phyloP scores from a whole-genome alignment of 1,284 basidiomycete genomes.

The Schizopora paradoxa region DNA sequence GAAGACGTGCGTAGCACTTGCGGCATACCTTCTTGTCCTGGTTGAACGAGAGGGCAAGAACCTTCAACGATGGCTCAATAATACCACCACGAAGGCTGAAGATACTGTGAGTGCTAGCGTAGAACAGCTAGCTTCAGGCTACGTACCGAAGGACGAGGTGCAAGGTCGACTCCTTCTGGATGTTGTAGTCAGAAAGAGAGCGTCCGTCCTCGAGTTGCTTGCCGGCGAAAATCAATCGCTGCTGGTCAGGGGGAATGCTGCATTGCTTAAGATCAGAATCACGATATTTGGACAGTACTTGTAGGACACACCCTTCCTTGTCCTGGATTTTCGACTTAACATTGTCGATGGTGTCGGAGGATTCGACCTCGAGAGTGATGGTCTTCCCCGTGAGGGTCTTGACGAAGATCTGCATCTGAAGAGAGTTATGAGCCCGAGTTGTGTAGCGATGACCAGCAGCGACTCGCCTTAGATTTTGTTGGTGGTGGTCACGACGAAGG shows the following conservation, averaged over 20 bases:
- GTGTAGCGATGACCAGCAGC: background rate
- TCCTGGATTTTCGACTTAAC: constrained; percentile 90
- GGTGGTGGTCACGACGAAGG: too few species aligned
- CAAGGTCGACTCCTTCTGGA: constrained; percentile 98
- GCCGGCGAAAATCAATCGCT: constrained; percentile 91
- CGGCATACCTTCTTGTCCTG: constrained; percentile 99
- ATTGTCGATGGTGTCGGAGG: constrained; percentile 93
- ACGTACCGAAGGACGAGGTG: constrained; percentile 91
- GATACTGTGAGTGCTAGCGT: constrained; percentile 1
- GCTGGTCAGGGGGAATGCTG: constrained; percentile 89
- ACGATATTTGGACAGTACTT: too few species aligned
- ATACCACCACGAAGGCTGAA: constrained; percentile 93
- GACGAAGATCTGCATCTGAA: constrained; percentile 88
- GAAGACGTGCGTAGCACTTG: constrained; percentile 99
- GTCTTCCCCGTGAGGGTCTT: constrained; percentile 97
- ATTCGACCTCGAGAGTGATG: constrained; percentile 98
- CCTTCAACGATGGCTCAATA: constrained; percentile 98
- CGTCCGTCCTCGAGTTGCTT: constrained; percentile 97
- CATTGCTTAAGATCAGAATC: constrained; percentile 4
- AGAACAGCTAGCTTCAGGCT: background rate
- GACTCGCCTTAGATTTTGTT: too few species aligned
- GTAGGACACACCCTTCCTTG: constrained; percentile 71
- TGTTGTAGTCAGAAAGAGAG: constrained; percentile 94
- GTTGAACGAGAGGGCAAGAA: constrained; percentile 95
- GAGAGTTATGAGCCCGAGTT: constrained; percentile 1